phyloP scores from a whole-genome alignment of 2,329 filamentous ascomycete genomes.

The Sporothrix schenckii region DNA sequence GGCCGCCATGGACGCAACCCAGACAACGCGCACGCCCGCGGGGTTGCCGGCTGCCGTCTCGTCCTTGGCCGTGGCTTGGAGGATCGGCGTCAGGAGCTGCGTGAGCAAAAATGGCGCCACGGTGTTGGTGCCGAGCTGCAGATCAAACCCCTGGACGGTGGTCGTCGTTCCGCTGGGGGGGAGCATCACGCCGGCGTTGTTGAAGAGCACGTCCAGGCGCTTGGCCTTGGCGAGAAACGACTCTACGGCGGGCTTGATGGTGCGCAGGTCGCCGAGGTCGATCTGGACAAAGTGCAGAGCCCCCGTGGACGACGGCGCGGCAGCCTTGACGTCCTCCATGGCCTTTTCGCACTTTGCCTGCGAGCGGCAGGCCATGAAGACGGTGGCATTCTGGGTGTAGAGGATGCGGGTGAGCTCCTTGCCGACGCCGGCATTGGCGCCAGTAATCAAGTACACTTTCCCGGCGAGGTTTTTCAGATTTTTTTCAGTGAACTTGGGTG shows the following conservation, averaged over 20 bases:
- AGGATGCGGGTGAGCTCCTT: constrained; percentile 54
- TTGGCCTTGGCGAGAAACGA: constrained; percentile 37
- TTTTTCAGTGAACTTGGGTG: constrained; percentile 43
- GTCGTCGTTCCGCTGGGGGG: constrained; percentile 35
- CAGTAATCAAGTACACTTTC: constrained; percentile 53
- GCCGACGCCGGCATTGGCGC: constrained; percentile 47
- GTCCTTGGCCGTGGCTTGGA: constrained; percentile 35
- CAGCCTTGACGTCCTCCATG: constrained; percentile 47
- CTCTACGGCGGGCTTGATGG: constrained; percentile 38
- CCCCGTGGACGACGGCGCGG: constrained; percentile 35
- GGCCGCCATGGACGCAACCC: constrained; percentile 37
- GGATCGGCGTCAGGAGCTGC: constrained; percentile 38
- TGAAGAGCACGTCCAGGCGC: constrained; percentile 46
- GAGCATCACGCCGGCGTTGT: constrained; percentile 49
- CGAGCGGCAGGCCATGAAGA: constrained; percentile 56
- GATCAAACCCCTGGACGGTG: constrained; percentile 53
- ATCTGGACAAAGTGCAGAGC: constrained; percentile 44
- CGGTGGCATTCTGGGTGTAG: constrained; percentile 53
- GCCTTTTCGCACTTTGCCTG: constrained; percentile 47
- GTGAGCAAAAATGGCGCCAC: constrained; percentile 37
- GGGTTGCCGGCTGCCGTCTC: constrained; percentile 8
- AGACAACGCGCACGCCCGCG: constrained; percentile 37
- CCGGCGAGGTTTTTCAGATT: constrained; percentile 40
- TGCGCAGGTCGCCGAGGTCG: constrained; percentile 41
- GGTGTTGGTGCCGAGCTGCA: constrained; percentile 37